These are phyloP conservation scores for Citrullus colocynthis DNA, from an alignment of 306 rosid genomes.

Conservation along the genomic window DNA sequence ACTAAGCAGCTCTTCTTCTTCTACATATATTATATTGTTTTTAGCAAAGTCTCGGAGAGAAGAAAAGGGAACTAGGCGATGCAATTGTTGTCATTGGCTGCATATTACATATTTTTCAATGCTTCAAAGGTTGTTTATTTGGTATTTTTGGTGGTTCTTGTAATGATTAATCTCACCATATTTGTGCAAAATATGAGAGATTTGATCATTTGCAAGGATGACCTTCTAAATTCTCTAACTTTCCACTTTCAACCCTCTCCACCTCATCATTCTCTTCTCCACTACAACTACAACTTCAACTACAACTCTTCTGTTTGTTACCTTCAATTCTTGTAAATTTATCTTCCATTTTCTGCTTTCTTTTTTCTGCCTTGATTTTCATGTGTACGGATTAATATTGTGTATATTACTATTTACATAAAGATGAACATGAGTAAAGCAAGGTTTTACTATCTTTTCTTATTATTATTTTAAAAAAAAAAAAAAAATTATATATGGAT, in stretches of 20 bases:
- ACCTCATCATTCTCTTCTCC: neutral
- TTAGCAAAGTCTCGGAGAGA: neutral
- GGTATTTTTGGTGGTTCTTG: conserved; percentile 10
- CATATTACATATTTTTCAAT: conserved; percentile 27
- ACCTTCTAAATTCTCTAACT: neutral
- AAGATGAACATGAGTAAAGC: too few relatives aligned
- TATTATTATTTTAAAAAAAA: too few relatives aligned
- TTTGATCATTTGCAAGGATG: neutral
- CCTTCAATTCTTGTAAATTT: neutral
- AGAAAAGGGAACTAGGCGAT: neutral
- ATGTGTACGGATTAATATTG: too few relatives aligned
- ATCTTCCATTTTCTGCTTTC: neutral
- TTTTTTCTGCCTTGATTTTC: too few relatives aligned
- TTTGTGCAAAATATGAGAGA: neutral
- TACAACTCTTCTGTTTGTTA: conserved; percentile 1
- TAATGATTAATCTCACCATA: neutral
- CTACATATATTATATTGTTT: neutral
- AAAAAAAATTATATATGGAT: neutral
- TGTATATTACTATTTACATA: too few relatives aligned
- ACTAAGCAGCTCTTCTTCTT: too few relatives aligned
- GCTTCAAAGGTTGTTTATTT: conserved; percentile 13
- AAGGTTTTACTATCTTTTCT: neutral
- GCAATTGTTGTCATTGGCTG: conserved; percentile 14
- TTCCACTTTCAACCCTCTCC: neutral
- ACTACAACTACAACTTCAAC: neutral